These are phyloP conservation scores for Trichoderma guizhouense DNA, from an alignment of 2,329 filamentous ascomycete species.

Conservation along the genomic window DNA sequence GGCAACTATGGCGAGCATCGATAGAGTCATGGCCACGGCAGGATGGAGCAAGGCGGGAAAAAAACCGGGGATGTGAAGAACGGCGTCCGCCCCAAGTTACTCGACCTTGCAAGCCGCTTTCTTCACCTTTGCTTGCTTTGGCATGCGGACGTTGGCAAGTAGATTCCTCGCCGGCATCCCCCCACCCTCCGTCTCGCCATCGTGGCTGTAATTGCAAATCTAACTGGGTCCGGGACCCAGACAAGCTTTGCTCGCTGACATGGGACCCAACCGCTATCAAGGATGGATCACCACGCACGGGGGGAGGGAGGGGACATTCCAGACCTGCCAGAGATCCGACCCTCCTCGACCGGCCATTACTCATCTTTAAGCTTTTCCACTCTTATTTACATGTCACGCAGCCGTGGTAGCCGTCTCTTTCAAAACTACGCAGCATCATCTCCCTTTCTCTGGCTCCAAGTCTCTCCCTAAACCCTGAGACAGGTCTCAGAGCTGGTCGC, in stretches of 20 bases:
- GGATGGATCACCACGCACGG: constrained; percentile 16
- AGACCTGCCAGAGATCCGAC: background rate
- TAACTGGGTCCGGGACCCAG: constrained; percentile 15
- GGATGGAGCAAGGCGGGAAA: background rate
- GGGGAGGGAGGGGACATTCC: background rate
- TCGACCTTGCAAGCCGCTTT: background rate
- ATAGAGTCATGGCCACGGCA: background rate
- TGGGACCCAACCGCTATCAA: constrained; percentile 13
- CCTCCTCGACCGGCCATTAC: background rate
- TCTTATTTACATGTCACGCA: constrained; percentile 8
- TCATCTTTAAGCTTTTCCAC: background rate
- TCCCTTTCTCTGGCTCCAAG: constrained; percentile 11
- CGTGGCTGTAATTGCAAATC: constrained; percentile 19
- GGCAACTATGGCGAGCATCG: background rate
- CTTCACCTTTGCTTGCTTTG: background rate
- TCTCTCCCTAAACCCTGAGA: constrained; percentile 20
- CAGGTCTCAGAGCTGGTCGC: constrained; percentile 23
- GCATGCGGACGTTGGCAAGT: constrained; percentile 13
- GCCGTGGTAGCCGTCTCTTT: background rate
- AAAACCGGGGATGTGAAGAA: constrained; percentile 11
- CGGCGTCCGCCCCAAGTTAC: constrained; percentile 9
- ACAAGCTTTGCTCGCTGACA: constrained; percentile 18
- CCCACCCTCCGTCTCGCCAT: constrained; percentile 17
- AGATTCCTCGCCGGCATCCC: constrained; percentile 16
- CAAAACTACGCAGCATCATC: constrained; percentile 13